phyloP scores from a whole-genome alignment of 441 rosid genomes.

The Arabidopsis hybrid region DNA sequence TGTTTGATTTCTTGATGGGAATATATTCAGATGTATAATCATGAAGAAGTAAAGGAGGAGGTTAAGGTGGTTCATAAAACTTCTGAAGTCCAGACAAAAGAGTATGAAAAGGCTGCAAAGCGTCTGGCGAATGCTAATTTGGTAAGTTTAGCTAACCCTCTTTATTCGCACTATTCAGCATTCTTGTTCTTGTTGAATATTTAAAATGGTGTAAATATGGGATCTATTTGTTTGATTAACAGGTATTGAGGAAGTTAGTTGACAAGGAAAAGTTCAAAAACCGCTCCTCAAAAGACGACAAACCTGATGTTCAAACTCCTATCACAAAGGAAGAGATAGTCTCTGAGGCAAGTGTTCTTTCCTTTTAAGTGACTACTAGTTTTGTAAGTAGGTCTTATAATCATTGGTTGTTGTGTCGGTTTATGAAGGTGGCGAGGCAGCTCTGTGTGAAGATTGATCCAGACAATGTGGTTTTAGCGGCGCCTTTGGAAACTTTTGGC shows the following conservation, averaged over 20 bases:
- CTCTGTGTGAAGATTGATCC: constrained; percentile 75
- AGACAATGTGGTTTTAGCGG: constrained; percentile 65
- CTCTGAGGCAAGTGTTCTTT: constrained; percentile 63
- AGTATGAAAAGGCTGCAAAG: constrained; percentile 83
- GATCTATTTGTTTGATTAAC: constrained; percentile 15
- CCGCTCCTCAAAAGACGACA: constrained; percentile 83
- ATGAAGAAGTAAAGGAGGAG: constrained; percentile 70
- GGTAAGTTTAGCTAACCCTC: constrained; percentile 51
- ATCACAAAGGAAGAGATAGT: constrained; percentile 77
- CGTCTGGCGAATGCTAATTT: constrained; percentile 66
- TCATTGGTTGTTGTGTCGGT: not conserved
- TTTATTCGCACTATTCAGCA: not conserved
- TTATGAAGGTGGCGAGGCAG: constrained; percentile 79
- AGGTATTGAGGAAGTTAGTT: constrained; percentile 70
- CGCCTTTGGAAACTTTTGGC: constrained; percentile 75
- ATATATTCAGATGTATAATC: constrained; percentile 65
- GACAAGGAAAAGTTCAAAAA: constrained; percentile 66
- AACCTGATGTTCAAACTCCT: constrained; percentile 70
- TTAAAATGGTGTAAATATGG: constrained; percentile 2
- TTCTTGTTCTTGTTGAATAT: constrained; percentile 18
- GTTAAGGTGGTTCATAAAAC: constrained; percentile 70
- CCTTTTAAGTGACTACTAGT: constrained; percentile 1
- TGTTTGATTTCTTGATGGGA: not conserved
- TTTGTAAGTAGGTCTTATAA: not conserved
- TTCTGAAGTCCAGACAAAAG: constrained; percentile 60